phyloP scores from a whole-genome alignment of 768 basidiomycete genomes.

The Glaciozyma martinii region DNA sequence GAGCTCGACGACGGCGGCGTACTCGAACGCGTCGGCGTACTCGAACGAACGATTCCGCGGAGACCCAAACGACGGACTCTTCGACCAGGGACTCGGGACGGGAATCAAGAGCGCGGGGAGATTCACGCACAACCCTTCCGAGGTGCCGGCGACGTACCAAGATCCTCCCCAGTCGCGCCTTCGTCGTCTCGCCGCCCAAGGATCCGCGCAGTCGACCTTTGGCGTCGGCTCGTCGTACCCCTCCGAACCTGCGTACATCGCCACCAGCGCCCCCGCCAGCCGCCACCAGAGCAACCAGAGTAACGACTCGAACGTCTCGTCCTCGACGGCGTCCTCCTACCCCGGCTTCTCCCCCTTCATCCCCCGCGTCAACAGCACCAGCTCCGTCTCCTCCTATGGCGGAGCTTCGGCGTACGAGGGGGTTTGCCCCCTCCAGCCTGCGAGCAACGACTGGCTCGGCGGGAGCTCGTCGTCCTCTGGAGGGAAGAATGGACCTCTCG shows the following conservation, averaged over 20 bases:
- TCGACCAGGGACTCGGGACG: background rate
- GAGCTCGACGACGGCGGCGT: constrained; percentile 1
- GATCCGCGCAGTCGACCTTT: too few species aligned
- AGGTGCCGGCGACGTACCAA: constrained; percentile 22
- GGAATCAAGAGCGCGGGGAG: background rate
- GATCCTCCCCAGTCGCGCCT: constrained; percentile 24
- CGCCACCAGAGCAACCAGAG: background rate
- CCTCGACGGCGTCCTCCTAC: background rate
- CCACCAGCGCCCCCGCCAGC: background rate
- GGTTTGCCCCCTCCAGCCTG: background rate
- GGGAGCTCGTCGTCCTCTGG: background rate
- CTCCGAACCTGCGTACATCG: too few species aligned
- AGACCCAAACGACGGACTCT: background rate
- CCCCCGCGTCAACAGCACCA: background rate
- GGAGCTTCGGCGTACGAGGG: too few species aligned
- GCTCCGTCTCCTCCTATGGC: background rate
- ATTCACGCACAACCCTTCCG: constrained; percentile 12
- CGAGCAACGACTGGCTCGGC: background rate
- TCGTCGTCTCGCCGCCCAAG: constrained; percentile 15
- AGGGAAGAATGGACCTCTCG: too few species aligned
- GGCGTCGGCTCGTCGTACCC: too few species aligned
- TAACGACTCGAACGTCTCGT: background rate
- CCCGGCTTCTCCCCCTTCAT: background rate
- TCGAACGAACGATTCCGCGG: background rate
- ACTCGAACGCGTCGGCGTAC: constrained; percentile 5